A percentile compares a stretch with the other conserved stretches of the same genome.
Evolutionary conservation across 148 eudicot genomes (phyloP).

Genomic region (Rhododendron simsii): DNA sequence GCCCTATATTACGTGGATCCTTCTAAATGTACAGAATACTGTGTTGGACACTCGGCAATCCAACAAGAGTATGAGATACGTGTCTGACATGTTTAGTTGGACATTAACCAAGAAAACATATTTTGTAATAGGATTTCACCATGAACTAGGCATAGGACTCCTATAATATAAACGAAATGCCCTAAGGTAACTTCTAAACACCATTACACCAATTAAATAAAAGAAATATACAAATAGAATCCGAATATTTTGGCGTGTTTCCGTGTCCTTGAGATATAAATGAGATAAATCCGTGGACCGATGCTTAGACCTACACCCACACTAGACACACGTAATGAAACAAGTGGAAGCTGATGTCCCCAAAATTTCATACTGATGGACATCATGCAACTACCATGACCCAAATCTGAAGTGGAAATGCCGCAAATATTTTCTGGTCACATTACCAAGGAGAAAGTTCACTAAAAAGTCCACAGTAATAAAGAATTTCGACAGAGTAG

Average conservation of each 20-base stretch:
- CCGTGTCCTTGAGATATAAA: too few relatives aligned
- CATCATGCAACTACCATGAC: not conserved
- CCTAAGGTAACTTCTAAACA: not conserved
- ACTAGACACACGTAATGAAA: not conserved
- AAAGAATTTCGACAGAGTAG: not conserved
- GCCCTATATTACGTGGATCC: not conserved
- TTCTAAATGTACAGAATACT: not conserved
- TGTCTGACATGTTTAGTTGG: not conserved
- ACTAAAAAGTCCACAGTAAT: not conserved
- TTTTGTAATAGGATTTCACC: not conserved
- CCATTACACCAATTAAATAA: not conserved
- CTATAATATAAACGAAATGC: not conserved
- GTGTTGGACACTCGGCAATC: not conserved
- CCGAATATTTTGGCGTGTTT: not conserved
- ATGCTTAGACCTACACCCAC: not conserved
- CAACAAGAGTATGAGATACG: not conserved
- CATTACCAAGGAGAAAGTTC: not conserved
- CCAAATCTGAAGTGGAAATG: slow-evolving; percentile 1
- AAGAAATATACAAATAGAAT: not conserved
- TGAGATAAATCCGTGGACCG: too few relatives aligned
- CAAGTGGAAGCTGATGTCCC: not conserved
- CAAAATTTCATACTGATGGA: not conserved
- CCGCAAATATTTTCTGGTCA: not conserved
- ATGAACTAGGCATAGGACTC: not conserved
- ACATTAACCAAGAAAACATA: not conserved